Evolutionary conservation across 768 basidiomycete genomes (phyloP).

Genomic region (Plicaturopsis crispa): DNA sequence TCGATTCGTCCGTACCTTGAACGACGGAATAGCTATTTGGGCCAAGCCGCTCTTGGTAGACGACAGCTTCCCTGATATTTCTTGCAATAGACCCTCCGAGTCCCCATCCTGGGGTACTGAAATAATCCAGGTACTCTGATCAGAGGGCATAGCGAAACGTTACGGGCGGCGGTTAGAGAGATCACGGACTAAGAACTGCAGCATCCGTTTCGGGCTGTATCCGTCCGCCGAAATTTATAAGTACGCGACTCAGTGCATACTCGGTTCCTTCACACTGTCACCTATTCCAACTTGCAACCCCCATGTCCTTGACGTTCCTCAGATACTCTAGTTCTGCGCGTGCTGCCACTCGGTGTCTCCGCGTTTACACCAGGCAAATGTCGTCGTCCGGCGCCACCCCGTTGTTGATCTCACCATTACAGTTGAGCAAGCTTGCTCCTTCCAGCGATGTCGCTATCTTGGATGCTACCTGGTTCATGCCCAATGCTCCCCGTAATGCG

Average conservation of each 20-base stretch:
- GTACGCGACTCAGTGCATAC: too few species aligned
- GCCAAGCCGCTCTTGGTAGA: slow-evolving; percentile 41
- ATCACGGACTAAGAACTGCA: too few species aligned
- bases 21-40: slow-evolving; percentile 69
- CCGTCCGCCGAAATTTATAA: too few species aligned
- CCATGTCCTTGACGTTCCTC: too few species aligned
- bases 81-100: slow-evolving; percentile 64
- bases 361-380: slow-evolving; percentile 20
- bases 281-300: too few species aligned
- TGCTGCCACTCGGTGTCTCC: too few species aligned
- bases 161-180: too few species aligned
- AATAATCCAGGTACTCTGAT: slow-evolving; percentile 92
- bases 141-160: slow-evolving; percentile 77
- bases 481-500: slow-evolving; percentile 67
- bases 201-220: too few species aligned
- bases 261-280: too few species aligned
- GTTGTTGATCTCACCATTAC: slow-evolving; percentile 43
- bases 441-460: slow-evolving; percentile 32
- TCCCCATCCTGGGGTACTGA: slow-evolving; percentile 84
- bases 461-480: slow-evolving; percentile 95
- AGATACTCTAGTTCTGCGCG: too few species aligned
- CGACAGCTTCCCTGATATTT: slow-evolving; percentile 55
- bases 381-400: slow-evolving; percentile 34
- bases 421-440: slow-evolving; percentile 31
- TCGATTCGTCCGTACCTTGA: slow-evolving; percentile 60